Base-by-base conservation (phyloP, 306 rosid species). In the Echinosophora koreensis region DNA sequence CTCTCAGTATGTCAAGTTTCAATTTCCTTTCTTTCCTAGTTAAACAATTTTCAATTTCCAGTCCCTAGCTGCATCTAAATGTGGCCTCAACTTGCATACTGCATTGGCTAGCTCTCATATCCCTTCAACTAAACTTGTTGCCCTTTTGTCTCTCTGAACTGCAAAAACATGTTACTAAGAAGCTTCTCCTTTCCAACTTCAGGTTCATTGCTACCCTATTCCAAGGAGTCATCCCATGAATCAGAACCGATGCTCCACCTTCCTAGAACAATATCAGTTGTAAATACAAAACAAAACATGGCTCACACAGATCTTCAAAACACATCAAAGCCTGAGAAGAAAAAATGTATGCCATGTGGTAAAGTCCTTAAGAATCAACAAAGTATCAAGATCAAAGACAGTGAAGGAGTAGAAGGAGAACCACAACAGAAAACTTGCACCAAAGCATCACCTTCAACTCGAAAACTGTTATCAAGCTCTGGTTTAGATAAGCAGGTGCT, bases 161-260 rank as follows among this genome's bases (percentile, higher is more conserved):
- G 3, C 27, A 14, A 60, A 68, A 80, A 7, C 85, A 93, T 94
- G 96, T 84, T 87, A 74, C 90, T 90, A 27, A 76, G 94, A 82
- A 94, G 88, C 73, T 87, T 83, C 22, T 88, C 87, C 4, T 27
- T 88, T 11, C 90, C 94, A 32, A 84, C 86, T 65, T 80, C 77
- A 66, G 78, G 54, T 37, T 87, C 96, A 59, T 86, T 86, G 71
- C n/a, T 86, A 5, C 87, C 77, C 51, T 87, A 84, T 73, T 77
- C 59, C 63, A 83, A 74, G 61, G 88, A 78, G 4, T 30, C 82
- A 17, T 79, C 82, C 28, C 76, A 61, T 1, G 92, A 87, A 35
- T 32, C 88, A 42, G 85, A 88, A 28, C 27, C 54, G 7, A 3
- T 68, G 77, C 81, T 69, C 69, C 86, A 79, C 1, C 82, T 75